phyloP scores from a whole-genome alignment of 163 green algal species.

The Botryococcus braunii region DNA sequence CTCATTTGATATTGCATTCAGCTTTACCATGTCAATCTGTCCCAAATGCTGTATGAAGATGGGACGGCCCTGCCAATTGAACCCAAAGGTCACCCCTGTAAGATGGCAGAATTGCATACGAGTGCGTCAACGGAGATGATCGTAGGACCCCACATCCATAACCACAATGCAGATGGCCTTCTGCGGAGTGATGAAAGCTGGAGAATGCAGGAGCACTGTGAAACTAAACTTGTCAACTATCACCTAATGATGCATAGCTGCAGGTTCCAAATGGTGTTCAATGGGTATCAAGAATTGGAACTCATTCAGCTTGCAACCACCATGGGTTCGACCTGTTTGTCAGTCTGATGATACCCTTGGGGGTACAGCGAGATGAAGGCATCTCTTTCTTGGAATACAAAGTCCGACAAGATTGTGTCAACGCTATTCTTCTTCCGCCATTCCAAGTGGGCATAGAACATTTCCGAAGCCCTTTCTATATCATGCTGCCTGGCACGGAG shows the following conservation, averaged over 20 bases:
- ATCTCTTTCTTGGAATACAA: conserved; percentile 76
- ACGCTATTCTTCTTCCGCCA: conserved; percentile 65
- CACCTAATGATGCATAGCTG: no score
- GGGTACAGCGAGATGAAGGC: conserved; percentile 76
- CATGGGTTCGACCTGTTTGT: conserved; percentile 76
- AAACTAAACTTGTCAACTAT: no score
- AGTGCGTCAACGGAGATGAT: no score
- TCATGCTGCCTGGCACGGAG: conserved; percentile 78
- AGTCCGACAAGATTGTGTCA: conserved; percentile 74
- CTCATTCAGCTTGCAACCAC: no score
- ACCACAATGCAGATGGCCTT: no score
- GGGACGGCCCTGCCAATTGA: conserved; percentile 52
- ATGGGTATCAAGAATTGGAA: no score
- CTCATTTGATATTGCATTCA: conserved; percentile 73
- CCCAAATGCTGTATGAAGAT: conserved; percentile 88
- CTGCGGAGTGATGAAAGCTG: no score
- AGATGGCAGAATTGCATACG: no score
- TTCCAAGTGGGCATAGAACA: conserved; percentile 72
- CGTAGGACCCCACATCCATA: no score
- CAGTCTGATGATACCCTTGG: conserved; percentile 84
- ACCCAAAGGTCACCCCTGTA: no score
- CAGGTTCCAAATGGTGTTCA: no score
- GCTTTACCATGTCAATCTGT: conserved; percentile 64
- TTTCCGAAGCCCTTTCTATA: conserved; percentile 58
- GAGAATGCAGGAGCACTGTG: no score